Conservation (phyloP, 2,329 filamentous ascomycete species). For the Huntiella decipiens region DNA sequence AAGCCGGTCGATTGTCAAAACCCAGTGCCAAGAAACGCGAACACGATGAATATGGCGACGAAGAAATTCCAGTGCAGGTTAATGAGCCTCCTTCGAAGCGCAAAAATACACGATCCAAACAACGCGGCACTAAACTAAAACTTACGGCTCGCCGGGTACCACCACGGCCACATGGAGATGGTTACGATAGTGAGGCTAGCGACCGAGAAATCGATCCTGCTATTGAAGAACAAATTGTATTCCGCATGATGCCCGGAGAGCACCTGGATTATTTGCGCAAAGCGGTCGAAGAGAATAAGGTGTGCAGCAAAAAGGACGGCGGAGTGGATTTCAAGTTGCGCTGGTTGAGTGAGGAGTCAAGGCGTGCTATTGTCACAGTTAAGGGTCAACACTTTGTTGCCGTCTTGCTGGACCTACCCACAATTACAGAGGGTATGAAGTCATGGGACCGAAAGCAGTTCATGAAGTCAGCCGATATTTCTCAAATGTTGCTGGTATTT, state of each 20-base stretch:
- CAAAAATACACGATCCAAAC: conserved; percentile 18
- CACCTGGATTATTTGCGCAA: conserved; percentile 69
- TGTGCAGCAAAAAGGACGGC: conserved; percentile 46
- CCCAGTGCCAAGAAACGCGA: conserved; percentile 43
- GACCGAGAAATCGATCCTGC: conserved; percentile 74
- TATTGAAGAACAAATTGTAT: conserved; percentile 73
- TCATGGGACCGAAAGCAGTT: conserved; percentile 77
- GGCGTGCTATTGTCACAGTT: conserved; percentile 54
- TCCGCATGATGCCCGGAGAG: conserved; percentile 73
- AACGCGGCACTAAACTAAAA: conserved; percentile 28
- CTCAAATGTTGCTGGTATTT: conserved; percentile 72
- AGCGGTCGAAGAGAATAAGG: conserved; percentile 55
- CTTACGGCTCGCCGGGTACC: conserved; percentile 35
- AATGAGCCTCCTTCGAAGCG: conserved; percentile 23
- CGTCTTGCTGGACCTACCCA: conserved; percentile 64
- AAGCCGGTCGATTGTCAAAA: conserved; percentile 39
- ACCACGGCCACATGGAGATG: conserved; percentile 57
- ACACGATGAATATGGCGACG: conserved; percentile 35
- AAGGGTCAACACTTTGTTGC: conserved; percentile 56
- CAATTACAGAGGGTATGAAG: conserved; percentile 80
- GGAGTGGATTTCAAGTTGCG: conserved; percentile 65
- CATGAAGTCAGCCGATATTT: conserved; percentile 77
- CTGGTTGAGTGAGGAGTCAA: conserved; percentile 55
- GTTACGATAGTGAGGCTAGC: conserved; percentile 90
- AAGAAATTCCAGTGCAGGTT: conserved; percentile 22